Evolutionary conservation across 106 monocot species (phyloP), one percentile per base, ranked within the genome.

Genomic region (Vanilla planifolia): DNA sequence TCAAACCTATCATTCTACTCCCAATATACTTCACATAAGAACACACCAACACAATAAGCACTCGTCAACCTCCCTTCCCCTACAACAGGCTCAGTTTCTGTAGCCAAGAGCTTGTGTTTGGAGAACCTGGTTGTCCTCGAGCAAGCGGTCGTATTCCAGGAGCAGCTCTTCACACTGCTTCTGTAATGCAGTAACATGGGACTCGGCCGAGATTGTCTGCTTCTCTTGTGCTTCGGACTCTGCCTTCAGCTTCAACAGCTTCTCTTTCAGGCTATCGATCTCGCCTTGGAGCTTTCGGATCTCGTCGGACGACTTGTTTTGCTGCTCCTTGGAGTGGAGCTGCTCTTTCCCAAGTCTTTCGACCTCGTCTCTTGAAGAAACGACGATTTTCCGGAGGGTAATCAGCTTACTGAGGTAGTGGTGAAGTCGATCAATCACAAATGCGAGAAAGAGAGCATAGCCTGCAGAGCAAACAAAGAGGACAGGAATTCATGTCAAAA

Each of bases 91-190:
- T 83, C 58, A 85, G 16, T 71, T 50, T 67, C 75, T 74, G 41
- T 67, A 83, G 11, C 76, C 53, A 34, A 88, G 48, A 27, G 75
- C 66, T 37, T 89, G 88, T 43, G 67, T 30, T 55, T 93, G 93
- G 47, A 88, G 84, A 51, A 81, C 79, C 59, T 93, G 93, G 63
- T 93, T 93, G 63, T 93, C 93, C 62, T 93, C 88, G 24, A 93
- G 51, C 64, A 92, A 57, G 19, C 87, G 80, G 44, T 92, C 92
- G 2, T 92, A 92, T 59, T 92, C 92, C 2, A 93, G 85, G 33
- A 93, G 85, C 22, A 89, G 65, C 44, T 93, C 93, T 59, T 93
- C 88, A 1, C 72, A 79, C 55, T 93, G 93, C 22, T 89, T 84
- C 43, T 77, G 93, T 25, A 93, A 81, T 7, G 84, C 67, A 1